Percentiles rank a stretch among this genome's conserved stretches.
Evolutionary conservation across 805 yeast species (phyloP).

Genomic region (Ogataea trehalophila): DNA sequence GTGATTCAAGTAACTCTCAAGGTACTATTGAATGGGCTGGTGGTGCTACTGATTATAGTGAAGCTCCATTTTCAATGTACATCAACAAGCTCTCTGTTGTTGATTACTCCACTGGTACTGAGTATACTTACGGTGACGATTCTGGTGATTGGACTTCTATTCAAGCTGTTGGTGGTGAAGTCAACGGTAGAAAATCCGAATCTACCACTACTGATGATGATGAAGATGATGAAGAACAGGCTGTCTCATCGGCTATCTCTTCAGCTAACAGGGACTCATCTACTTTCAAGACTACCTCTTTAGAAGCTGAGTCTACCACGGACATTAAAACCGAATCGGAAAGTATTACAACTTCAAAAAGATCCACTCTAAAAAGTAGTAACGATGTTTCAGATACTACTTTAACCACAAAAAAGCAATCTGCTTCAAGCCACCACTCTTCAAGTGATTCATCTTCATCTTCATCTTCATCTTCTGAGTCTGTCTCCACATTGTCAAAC

Average conservation of each 20-base stretch:
- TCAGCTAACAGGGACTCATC: not conserved
- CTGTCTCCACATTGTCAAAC: conserved; percentile 15
- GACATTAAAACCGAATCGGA: too few relatives aligned
- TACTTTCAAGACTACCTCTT: not conserved
- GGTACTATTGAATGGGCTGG: conserved; percentile 86
- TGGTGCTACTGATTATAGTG: conserved; percentile 58
- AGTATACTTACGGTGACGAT: conserved; percentile 50
- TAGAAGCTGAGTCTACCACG: too few relatives aligned
- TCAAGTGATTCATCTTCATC: conserved; percentile 6
- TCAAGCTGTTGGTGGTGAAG: conserved; percentile 48
- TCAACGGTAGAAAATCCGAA: conserved; percentile 52
- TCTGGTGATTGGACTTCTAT: conserved; percentile 61
- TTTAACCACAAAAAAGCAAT: not conserved
- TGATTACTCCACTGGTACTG: conserved; percentile 63
- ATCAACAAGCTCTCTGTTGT: conserved; percentile 56
- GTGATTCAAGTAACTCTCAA: conserved; percentile 56
- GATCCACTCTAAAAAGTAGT: too few relatives aligned
- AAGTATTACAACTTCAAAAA: too few relatives aligned
- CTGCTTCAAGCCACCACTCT: conserved; percentile 6
- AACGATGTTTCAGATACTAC: too few relatives aligned
- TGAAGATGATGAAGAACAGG: not conserved
- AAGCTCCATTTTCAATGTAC: conserved; percentile 66
- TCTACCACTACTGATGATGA: conserved; percentile 28
- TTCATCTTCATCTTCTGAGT: conserved; percentile 6
- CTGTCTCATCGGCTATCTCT: not conserved